phyloP scores from a whole-genome alignment of 345 rosid species.

The Brassica carinata region DNA sequence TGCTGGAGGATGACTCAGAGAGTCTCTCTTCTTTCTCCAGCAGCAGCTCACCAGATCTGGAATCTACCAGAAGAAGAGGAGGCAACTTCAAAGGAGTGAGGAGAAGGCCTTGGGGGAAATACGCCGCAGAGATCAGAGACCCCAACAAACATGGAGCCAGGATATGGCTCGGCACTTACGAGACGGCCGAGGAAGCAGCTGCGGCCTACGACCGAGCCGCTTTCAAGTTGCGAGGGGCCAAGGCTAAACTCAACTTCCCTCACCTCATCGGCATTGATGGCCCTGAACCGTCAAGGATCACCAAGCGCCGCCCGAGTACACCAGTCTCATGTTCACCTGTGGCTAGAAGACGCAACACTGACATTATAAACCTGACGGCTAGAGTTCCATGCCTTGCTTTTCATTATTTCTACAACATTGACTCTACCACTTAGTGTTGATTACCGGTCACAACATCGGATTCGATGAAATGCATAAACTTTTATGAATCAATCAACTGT shows the following conservation, averaged over 20 bases:
- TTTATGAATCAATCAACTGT: background rate
- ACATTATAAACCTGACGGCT: background rate
- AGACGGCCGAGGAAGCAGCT: conserved; percentile 3
- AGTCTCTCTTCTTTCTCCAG: background rate
- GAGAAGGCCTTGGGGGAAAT: background rate
- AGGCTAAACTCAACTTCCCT: background rate
- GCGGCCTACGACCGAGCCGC: background rate
- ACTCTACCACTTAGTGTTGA: background rate
- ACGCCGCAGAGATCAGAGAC: background rate
- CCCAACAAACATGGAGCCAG: background rate
- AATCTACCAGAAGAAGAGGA: background rate
- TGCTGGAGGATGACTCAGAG: conserved; percentile 25
- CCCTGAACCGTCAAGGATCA: background rate
- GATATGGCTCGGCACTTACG: background rate
- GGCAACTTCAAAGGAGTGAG: background rate
- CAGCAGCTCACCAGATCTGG: background rate
- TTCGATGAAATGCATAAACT: background rate
- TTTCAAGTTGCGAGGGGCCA: background rate
- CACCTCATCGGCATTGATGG: conserved; percentile 2
- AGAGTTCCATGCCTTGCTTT: conserved; percentile 4
- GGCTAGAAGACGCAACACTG: conserved; percentile 2
- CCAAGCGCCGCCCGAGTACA: background rate
- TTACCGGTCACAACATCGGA: background rate
- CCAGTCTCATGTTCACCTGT: too few relatives aligned
- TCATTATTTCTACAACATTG: background rate